These are phyloP conservation scores for Suillus variegatus DNA, from an alignment of 768 basidiomycete species.

Conservation along the genomic window DNA sequence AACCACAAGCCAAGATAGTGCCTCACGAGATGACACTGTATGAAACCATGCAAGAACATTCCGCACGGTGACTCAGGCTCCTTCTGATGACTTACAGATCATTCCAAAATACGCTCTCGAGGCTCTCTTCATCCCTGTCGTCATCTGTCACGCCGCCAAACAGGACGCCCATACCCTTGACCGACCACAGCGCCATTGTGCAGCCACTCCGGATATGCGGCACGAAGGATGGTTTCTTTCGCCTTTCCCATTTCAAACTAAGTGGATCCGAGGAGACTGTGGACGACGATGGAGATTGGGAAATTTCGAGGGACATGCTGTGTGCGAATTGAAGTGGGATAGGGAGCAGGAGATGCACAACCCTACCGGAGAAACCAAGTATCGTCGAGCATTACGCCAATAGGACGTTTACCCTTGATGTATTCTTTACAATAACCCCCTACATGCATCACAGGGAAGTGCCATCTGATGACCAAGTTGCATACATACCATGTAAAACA, in stretches of 20 bases:
- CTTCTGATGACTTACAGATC: slow-evolving; percentile 58
- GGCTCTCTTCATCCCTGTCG: slow-evolving; percentile 78
- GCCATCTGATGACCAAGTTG: not conserved
- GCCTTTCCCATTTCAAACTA: slow-evolving; percentile 80
- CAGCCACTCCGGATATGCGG: slow-evolving; percentile 66
- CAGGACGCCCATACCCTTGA: slow-evolving; percentile 69
- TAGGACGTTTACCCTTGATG: slow-evolving; percentile 76
- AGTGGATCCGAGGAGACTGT: slow-evolving; percentile 47
- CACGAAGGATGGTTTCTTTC: slow-evolving; percentile 65
- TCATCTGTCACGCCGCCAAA: slow-evolving; percentile 92
- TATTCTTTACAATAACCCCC: slow-evolving; percentile 94
- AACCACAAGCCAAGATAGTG: not conserved
- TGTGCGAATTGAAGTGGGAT: not conserved
- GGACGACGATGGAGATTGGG: slow-evolving; percentile 19
- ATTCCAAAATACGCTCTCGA: slow-evolving; percentile 87
- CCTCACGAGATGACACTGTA: not conserved
- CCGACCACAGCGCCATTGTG: slow-evolving; percentile 81
- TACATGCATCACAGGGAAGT: slow-evolving; percentile 23
- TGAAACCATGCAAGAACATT: not conserved
- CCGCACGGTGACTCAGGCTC: not conserved
- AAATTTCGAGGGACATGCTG: slow-evolving; percentile 35
- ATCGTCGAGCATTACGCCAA: slow-evolving; percentile 88
- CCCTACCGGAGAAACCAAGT: slow-evolving; percentile 82
- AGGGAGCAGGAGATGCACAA: not conserved
- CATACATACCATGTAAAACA: slow-evolving; percentile 64